phyloP scores from a whole-genome alignment of 2,329 filamentous ascomycete genomes.

The Paracorniculantispora psalliotae region DNA sequence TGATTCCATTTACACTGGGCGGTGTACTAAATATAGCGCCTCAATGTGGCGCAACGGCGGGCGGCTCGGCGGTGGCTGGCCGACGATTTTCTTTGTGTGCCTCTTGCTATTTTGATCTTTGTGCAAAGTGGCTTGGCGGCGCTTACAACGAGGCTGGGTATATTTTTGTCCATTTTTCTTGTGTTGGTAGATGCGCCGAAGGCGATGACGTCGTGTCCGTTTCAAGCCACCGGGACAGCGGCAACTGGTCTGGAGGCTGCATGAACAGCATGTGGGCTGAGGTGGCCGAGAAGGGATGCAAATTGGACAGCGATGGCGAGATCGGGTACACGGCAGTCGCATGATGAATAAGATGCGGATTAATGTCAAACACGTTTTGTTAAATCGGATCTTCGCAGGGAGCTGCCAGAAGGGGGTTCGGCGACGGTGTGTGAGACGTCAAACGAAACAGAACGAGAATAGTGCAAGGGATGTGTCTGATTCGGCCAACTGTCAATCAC shows the following conservation, averaged over 20 bases:
- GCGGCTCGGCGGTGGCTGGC: neutral
- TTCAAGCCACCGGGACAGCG: neutral
- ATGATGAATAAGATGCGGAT: neutral
- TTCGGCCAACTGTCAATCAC: no score
- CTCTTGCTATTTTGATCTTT: neutral
- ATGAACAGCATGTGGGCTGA: neutral
- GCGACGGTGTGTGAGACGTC: conserved; percentile 1
- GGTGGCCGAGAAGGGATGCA: neutral
- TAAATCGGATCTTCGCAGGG: neutral
- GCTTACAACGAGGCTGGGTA: neutral
- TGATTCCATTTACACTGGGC: neutral
- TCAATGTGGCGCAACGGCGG: neutral
- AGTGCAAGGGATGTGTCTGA: no score
- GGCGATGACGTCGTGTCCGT: neutral
- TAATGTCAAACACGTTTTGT: conserved; percentile 6
- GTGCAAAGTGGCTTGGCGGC: neutral
- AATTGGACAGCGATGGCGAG: neutral
- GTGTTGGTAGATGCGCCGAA: neutral
- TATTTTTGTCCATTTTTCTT: neutral
- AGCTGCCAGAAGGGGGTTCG: neutral
- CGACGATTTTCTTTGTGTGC: neutral
- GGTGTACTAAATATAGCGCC: neutral
- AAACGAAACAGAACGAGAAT: conserved; percentile 4
- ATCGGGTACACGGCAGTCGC: conserved; percentile 10
- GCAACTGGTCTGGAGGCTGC: neutral